Evolutionary conservation across 768 basidiomycete genomes (phyloP).

Genomic region (Boletus reticulatus): DNA sequence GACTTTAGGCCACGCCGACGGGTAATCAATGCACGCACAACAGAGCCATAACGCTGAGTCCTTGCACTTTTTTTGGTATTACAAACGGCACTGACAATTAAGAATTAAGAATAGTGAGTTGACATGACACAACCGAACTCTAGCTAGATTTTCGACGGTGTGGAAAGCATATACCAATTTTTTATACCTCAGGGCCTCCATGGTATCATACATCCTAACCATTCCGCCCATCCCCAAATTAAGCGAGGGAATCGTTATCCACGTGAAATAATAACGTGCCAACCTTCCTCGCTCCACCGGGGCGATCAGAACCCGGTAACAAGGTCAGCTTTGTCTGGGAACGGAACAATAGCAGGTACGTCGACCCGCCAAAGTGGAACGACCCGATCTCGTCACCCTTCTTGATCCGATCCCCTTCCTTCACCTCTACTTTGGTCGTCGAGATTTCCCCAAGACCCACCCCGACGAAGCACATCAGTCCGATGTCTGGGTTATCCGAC

Average conservation of each 20-base stretch:
- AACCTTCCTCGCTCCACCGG: conserved; percentile 10
- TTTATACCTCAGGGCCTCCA: no score
- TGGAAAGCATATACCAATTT: no score
- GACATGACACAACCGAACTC: no score
- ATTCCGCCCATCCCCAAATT: not conserved
- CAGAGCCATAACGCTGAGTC: no score
- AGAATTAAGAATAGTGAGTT: no score
- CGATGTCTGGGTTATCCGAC: conserved; percentile 51
- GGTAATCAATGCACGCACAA: no score
- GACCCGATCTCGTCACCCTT: conserved; percentile 58
- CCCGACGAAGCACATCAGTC: conserved; percentile 56
- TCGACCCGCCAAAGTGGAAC: conserved; percentile 66
- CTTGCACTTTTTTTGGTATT: no score
- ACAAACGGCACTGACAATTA: no score
- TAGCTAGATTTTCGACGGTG: no score
- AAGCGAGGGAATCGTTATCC: conserved; percentile 1
- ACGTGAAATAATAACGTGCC: conserved; percentile 20
- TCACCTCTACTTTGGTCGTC: conserved; percentile 51
- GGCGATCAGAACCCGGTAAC: conserved; percentile 7
- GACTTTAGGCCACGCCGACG: no score
- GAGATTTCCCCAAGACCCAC: conserved; percentile 66
- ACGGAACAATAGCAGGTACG: conserved; percentile 46
- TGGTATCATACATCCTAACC: no score
- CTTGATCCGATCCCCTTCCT: conserved; percentile 41
- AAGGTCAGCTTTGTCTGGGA: conserved; percentile 25